Evolutionary conservation across 306 rosid genomes (phyloP), one percentile per base, ranked within the genome.

Genomic region (Canavalia ensiformis): DNA sequence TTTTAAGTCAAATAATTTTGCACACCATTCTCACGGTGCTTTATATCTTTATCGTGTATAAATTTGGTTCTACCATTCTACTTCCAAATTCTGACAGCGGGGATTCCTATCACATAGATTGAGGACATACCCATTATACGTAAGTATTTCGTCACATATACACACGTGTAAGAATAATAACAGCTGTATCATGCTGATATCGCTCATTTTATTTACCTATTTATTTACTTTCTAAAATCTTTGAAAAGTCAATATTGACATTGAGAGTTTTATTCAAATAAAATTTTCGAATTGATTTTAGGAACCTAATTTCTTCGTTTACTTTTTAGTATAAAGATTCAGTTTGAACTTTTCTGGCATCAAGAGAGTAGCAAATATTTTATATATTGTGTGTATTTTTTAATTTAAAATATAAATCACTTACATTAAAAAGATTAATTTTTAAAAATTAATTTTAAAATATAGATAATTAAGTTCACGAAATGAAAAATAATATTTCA

Each of bases 241-340:
- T 41, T 74, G 54, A 74, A 18, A 18, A 18, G 25, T 18, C 25
- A 18, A 18, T 18, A 18, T 18, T 18, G 25, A 18, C 25, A 74
- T 28, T 74, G 41, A 57, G 77, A 74, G 42, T 78, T 41, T 5
- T 68, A 30, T 77, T 50, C 66, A 39, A 77, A 66, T 45, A 6
- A 11, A 52, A 66, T 39, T 8, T 37, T 8, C 2, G 12, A 3
- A 18, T 42, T 39, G 29, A 41, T 39, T 28, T 0, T 34, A 50
- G 8, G 44, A 12, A 68, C 37, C 39, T 10, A 68, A 41, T 28
- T 45, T 45, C 25, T 25, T 29, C 28, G 25, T 9, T 9, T 44
- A 29, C 18, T 13, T 42, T 67, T 44, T 31, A 25, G 37, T 46
- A 6, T 29, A 45, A 29, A 50, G 57, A 47, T 69, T 46, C 44